These are phyloP conservation scores for Ogataea polymorpha DNA, from an alignment of 805 yeast genomes.

Conservation along the genomic window DNA sequence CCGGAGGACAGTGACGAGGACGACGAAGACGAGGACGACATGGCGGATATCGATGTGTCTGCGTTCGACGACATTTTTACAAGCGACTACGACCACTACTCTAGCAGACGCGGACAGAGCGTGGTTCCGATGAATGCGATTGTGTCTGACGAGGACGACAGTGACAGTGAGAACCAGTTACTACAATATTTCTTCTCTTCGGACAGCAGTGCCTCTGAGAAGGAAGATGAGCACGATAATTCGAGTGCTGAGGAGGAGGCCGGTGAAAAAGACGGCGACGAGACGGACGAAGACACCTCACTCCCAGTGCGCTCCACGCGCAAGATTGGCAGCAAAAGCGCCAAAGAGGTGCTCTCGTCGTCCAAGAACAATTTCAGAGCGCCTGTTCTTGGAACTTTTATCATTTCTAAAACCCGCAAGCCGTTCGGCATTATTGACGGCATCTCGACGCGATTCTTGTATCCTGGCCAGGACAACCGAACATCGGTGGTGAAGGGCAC, in stretches of 20 bases:
- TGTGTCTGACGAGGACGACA: constrained; percentile 21
- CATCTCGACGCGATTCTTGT: constrained; percentile 77
- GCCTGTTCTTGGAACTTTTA: constrained; percentile 91
- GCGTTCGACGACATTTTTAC: constrained; percentile 29
- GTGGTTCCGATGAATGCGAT: constrained; percentile 19
- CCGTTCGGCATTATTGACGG: constrained; percentile 97
- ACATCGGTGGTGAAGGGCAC: constrained; percentile 27
- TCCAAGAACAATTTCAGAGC: constrained; percentile 84
- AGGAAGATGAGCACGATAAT: constrained; percentile 17
- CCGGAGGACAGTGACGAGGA: constrained; percentile 41
- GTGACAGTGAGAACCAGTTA: constrained; percentile 41
- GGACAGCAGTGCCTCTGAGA: constrained; percentile 22
- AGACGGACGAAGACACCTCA: constrained; percentile 89
- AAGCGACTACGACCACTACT: constrained; percentile 19
- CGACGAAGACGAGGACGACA: constrained; percentile 40
- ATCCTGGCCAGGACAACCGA: constrained; percentile 38
- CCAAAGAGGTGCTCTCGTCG: constrained; percentile 89
- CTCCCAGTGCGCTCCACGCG: constrained; percentile 68
- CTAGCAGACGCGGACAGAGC: constrained; percentile 17
- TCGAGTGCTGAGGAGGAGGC: constrained; percentile 13
- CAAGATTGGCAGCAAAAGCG: constrained; percentile 72
- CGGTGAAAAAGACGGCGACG: constrained; percentile 53
- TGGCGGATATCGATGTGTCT: constrained; percentile 27
- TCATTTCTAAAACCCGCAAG: constrained; percentile 62
- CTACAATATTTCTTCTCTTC: constrained; percentile 69